Conservation (phyloP, 1,284 basidiomycete genomes). For the Trametes sp. region DNA sequence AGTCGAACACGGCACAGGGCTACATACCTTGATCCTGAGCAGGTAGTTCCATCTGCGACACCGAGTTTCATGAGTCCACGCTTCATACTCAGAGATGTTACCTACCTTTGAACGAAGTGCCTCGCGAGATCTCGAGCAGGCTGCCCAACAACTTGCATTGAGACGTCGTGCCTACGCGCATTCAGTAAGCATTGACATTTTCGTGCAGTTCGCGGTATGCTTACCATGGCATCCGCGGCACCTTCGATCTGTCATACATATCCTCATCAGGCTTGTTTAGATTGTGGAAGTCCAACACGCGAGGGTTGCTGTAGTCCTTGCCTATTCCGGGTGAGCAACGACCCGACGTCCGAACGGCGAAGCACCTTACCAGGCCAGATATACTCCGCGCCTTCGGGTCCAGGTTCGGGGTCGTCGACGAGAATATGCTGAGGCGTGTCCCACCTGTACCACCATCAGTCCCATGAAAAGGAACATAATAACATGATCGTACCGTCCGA, state of each 20-base stretch:
- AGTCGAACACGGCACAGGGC: background rate
- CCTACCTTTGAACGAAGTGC: slow-evolving; percentile 93
- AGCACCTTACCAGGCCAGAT: slow-evolving; percentile 83
- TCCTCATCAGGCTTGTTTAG: slow-evolving; percentile 94
- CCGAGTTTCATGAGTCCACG: slow-evolving; percentile 5
- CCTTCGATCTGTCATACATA: slow-evolving; percentile 90
- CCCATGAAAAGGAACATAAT: background rate
- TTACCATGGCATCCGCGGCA: slow-evolving; percentile 97
- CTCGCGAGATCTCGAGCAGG: slow-evolving; percentile 95
- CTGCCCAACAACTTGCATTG: slow-evolving; percentile 95
- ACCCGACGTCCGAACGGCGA: no score
- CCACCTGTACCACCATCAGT: slow-evolving; percentile 64
- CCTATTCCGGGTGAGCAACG: slow-evolving; percentile 49
- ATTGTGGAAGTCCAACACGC: slow-evolving; percentile 87
- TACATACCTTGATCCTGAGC: slow-evolving; percentile 84
- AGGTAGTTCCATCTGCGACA: slow-evolving; percentile 85
- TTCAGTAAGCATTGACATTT: background rate
- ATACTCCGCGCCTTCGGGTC: slow-evolving; percentile 61
- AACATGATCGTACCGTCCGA: slow-evolving; percentile 77
- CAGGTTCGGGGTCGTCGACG: slow-evolving; percentile 80
- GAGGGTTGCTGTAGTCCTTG: slow-evolving; percentile 94
- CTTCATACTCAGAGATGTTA: no score
- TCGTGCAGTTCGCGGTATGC: slow-evolving; percentile 31
- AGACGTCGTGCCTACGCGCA: slow-evolving; percentile 88
- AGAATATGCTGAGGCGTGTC: slow-evolving; percentile 96